Evolutionary conservation across 345 rosid genomes (phyloP), one percentile per base, ranked within the genome.

Genomic region (Brassica nigra): DNA sequence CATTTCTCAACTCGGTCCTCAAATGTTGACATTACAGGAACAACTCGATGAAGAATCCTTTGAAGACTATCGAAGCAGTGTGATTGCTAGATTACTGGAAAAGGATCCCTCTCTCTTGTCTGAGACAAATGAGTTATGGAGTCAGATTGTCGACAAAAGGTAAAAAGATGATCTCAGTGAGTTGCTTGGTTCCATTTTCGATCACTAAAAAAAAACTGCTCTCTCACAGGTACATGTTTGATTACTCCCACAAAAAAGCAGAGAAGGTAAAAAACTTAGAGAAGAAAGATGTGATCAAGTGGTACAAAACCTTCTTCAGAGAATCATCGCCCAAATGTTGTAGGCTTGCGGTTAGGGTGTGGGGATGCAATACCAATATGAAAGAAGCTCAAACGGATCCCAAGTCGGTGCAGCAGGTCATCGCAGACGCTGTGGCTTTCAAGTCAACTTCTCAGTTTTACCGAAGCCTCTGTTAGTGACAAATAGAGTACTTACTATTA

Each of bases 101-200:
- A 95, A 91, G 82, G 98, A 95, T 81, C 94, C 95, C 10, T 95
- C 96, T 39, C 88, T 95, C 66, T 67, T 83, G 64, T 88, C 90
- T 37, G 96, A 95, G 82, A 87, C 97, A 55, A 85, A 87, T 84
- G 88, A 97, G 73, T 80, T 85, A 57, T 95, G 99, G 99, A 80
- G 86, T 86, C 98, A 95, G 85, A 90, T 95, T 66, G 76, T 81
- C 31, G 97, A 95, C 80, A 87, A 87, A 84, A 95, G 98, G 97
- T 95, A 87, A n/a, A n/a, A n/a, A n/a, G n/a, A n/a, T n/a, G n/a
- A 27, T 37, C 1, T 49, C 1, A 29, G 0, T 66, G 9, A n/a
- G n/a, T n/a, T 73, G 55, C 4, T 78, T 44, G 0, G 2, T 18
- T 59, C 11, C 44, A 37, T 39, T n/a, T 8, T 37, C 11, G 2